Base-by-base conservation (phyloP, 495 filamentous ascomycete species). In the Penicillium pancosmium region DNA sequence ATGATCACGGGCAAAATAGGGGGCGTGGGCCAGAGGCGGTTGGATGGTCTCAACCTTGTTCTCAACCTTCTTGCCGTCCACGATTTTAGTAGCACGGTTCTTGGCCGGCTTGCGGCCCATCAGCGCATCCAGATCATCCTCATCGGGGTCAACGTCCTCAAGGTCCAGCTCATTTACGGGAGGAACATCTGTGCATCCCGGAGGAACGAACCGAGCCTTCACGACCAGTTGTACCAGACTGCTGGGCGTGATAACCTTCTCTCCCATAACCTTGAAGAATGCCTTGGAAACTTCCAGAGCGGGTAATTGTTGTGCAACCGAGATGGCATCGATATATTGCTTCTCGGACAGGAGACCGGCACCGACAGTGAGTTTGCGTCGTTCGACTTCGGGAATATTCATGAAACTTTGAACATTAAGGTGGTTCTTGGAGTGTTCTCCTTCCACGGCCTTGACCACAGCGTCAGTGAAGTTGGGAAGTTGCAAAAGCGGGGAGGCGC, bases 261-360 rank as follows among this genome's bases (percentile, higher is more conserved):
- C 94, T 57, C 94, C 94, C 63, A 90, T 88, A 51, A 98, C 94
- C 80, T 98, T 98, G 85, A 98, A 98, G 77, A 95, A 98, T 2
- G 91, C 91, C 77, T 92, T 93, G 70, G 92, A 91, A n/a, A 98
- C 84, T 56, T 89, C 81, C 48, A 98, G 78, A 46, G 83, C 80
- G 0, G 94, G 94, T 12, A 98, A 77, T 71, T 96, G 90, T 63
- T 84, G 84, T 23, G 91, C 92, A 43, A 96, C 86, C 44, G 73
- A 68, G 52, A 96, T 76, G 31, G 89, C 91, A 23, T 85, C 82
- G 36, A 83, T 76, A 73, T 97, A 97, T 69, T 97, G 86, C 51
- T 82, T 72, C 52, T 91, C 87, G 8, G 82, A 86, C 46, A 97
- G 75, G 35, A 95, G 84, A 38, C 84, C 86, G 44, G 86, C 81